These are phyloP conservation scores for Zygotorulaspora chibaensis DNA, from an alignment of 805 yeast genomes.

Conservation along the genomic window DNA sequence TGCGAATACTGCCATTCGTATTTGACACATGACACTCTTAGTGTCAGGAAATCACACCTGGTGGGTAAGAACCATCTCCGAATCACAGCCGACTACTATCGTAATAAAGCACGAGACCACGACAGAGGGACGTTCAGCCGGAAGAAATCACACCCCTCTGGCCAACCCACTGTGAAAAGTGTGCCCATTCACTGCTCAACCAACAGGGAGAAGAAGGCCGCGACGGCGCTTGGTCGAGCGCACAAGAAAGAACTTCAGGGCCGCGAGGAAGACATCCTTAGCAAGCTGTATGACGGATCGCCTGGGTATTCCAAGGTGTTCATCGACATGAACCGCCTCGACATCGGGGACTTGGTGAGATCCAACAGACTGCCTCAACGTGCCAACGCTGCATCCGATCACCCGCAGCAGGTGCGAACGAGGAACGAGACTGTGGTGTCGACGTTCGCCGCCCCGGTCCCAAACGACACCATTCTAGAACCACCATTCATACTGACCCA, in stretches of 20 bases:
- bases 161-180: conserved; percentile 17
- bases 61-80: conserved; percentile 72
- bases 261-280: conserved; percentile 1
- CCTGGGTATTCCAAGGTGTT: conserved; percentile 33
- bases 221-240: conserved; percentile 1
- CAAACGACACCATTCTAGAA: conserved; percentile 3
- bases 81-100: conserved; percentile 71
- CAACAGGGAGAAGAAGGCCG: conserved; percentile 9
- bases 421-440: conserved; percentile 8
- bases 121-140: conserved; percentile 8
- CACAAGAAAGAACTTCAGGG: conserved; percentile 19
- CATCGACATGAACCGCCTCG: conserved; percentile 22
- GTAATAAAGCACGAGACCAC: conserved; percentile 33
- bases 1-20: conserved; percentile 83
- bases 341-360: conserved; percentile 27
- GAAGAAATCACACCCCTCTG: not conserved
- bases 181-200: conserved; percentile 4
- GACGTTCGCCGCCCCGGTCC: not conserved
- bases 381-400: conserved; percentile 18
- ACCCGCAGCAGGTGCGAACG: conserved; percentile 4
- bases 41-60: conserved; percentile 78
- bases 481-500: conserved; percentile 19
- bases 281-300: conserved; percentile 26
- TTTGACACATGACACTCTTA: conserved; percentile 81
- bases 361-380: conserved; percentile 27